Conservation (phyloP, 2,329 filamentous ascomycete genomes). For the Paracorniculantispora psalliotae region DNA sequence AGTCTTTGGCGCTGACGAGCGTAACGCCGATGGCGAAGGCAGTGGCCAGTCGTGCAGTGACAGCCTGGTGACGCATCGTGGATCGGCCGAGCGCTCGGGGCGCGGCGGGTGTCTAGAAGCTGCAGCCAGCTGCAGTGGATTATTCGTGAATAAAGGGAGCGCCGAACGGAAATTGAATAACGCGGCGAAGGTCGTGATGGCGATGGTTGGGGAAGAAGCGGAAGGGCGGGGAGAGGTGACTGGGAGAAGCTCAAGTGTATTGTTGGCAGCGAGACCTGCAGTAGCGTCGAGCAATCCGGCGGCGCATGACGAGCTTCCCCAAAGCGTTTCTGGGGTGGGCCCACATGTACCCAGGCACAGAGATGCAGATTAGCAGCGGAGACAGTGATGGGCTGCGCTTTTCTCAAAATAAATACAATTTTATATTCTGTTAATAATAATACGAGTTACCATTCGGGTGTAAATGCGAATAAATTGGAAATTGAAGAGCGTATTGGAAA, state of each 20-base stretch:
- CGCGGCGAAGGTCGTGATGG: neutral
- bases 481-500: too few species aligned
- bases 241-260: neutral
- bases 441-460: too few species aligned
- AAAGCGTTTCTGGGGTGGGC: slow-evolving; percentile 6
- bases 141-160: neutral
- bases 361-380: too few species aligned
- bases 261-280: neutral
- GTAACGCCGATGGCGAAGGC: slow-evolving; percentile 25
- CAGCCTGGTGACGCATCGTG: slow-evolving; percentile 30
- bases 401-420: too few species aligned
- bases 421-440: too few species aligned
- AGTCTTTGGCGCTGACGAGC: slow-evolving; percentile 24
- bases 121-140: neutral
- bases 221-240: neutral
- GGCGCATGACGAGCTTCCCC: slow-evolving; percentile 4
- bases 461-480: too few species aligned
- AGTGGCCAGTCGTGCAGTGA: slow-evolving; percentile 26
- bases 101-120: neutral
- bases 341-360: neutral
- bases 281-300: neutral
- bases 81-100: slow-evolving; percentile 2
- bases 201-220: slow-evolving; percentile 1
- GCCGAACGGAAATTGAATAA: neutral
- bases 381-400: too few species aligned